These are phyloP conservation scores for Aspergillus novofumigatus DNA, from an alignment of 2,329 filamentous ascomycete genomes.

Conservation along the genomic window DNA sequence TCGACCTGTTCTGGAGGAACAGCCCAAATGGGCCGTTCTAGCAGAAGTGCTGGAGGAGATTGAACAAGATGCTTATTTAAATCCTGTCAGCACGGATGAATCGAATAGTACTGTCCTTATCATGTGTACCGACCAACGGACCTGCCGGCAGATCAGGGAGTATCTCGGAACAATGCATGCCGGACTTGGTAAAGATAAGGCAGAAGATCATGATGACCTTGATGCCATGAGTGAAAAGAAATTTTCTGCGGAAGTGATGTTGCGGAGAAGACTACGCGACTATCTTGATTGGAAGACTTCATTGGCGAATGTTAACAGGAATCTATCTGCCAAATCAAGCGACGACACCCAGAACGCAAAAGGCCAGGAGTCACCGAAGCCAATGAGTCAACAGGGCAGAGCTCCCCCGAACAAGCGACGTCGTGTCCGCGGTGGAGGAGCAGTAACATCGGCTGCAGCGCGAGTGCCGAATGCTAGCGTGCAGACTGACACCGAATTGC, in stretches of 20 bases:
- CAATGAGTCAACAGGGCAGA: slow-evolving; percentile 47
- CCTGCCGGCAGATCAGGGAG: slow-evolving; percentile 82
- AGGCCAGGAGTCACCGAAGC: slow-evolving; percentile 16
- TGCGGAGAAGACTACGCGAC: slow-evolving; percentile 78
- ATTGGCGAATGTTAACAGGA: slow-evolving; percentile 73
- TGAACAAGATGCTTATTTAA: slow-evolving; percentile 82
- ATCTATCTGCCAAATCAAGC: slow-evolving; percentile 30
- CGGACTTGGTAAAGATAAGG: slow-evolving; percentile 39
- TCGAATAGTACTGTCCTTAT: slow-evolving; percentile 90
- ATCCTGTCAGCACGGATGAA: slow-evolving; percentile 69
- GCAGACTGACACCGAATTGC: slow-evolving; percentile 70
- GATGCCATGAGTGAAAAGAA: slow-evolving; percentile 54
- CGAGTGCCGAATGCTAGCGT: slow-evolving; percentile 71
- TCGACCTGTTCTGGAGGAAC: slow-evolving; percentile 80
- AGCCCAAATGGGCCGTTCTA: slow-evolving; percentile 87
- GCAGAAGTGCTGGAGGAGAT: slow-evolving; percentile 93
- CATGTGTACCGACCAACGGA: slow-evolving; percentile 88
- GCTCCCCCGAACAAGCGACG: slow-evolving; percentile 81
- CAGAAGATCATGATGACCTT: slow-evolving; percentile 45
- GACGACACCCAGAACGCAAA: slow-evolving; percentile 20
- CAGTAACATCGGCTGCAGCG: slow-evolving; percentile 53
- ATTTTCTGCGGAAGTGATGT: slow-evolving; percentile 78
- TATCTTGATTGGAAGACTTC: slow-evolving; percentile 90
- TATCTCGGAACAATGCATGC: slow-evolving; percentile 89
- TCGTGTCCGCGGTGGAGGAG: slow-evolving; percentile 74